Base-by-base conservation (phyloP, 176 grass and related monocot species). In the Oryza rufipogon region DNA sequence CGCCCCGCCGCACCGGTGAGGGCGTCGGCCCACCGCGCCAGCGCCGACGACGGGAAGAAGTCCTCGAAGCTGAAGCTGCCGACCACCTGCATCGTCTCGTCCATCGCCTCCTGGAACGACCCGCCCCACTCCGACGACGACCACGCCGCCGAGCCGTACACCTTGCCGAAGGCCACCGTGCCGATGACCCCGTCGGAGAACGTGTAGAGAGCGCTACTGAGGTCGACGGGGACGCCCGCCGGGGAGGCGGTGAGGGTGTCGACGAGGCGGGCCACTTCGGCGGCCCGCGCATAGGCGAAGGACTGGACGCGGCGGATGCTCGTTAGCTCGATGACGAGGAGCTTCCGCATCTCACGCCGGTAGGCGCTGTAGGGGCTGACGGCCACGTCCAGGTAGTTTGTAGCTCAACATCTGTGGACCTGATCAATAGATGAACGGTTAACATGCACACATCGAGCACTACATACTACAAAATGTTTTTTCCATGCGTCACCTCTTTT, bases 161-260 rank as follows among this genome's bases (percentile, higher is more conserved):
- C 82, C 32, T 73, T 86, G 1, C 92, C 89, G 47, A 94, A 91
- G 17, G 89, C 86, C 67, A 90, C 89, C n/a, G 84, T 81, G 83
- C 92, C 86, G 34, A 94, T 44, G 17, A 94, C 47, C 23, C 89
- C 86, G 22, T 89, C 88, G 30, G 86, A 74, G 66, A 90, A 68
- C 17, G 52, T 36, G 44, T 71, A 82, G 9, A 89, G 9, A 64
- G 67, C 64, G 60, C 87, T 75, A 61, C 42, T 91, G 48, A 94
- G 75, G 83, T 87, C 79, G 19, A 91, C 46, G 14, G 28, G 9
- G 25, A 48, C 19, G 28, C 28, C 78, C 4, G 20, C 46, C 2
- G 41, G 32, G 2, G 72, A n/a, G 8, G 16, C 45, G 3, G 84
- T 73, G 71, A 89, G 56, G 79, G 86, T 73, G 34, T 14, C 7